These are phyloP conservation scores for Adansonia rubrostipa DNA, from an alignment of 441 rosid species.

Conservation along the genomic window DNA sequence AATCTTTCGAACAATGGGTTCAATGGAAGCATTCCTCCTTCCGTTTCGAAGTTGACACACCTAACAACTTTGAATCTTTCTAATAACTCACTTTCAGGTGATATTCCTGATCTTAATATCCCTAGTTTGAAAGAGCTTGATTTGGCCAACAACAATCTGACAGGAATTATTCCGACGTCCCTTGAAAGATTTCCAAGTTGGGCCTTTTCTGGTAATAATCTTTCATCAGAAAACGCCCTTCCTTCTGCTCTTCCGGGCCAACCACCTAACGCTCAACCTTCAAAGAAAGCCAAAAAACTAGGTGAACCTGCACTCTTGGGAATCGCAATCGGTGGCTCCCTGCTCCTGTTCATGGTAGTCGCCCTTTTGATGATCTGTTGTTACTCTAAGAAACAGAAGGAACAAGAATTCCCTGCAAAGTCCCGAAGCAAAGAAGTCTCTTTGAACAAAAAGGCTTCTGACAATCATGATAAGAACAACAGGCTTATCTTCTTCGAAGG, in stretches of 20 bases:
- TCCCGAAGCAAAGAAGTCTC: slow-evolving; percentile 47
- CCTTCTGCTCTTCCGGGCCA: slow-evolving; percentile 58
- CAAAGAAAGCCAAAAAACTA: slow-evolving; percentile 42
- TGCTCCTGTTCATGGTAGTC: slow-evolving; percentile 45
- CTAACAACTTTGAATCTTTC: slow-evolving; percentile 56
- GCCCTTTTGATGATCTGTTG: slow-evolving; percentile 53
- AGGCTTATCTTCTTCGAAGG: slow-evolving; percentile 70
- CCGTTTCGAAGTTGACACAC: slow-evolving; percentile 56
- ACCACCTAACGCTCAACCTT: slow-evolving; percentile 51
- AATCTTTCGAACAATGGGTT: slow-evolving; percentile 67
- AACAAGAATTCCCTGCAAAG: slow-evolving; percentile 37
- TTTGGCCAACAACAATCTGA: slow-evolving; percentile 54
- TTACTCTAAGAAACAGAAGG: slow-evolving; percentile 42
- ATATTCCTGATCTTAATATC: slow-evolving; percentile 58
- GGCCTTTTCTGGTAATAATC: slow-evolving; percentile 26
- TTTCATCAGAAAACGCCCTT: slow-evolving; percentile 42
- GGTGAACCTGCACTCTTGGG: slow-evolving; percentile 64
- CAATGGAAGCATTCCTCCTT: slow-evolving; percentile 74
- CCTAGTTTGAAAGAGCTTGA: slow-evolving; percentile 58
- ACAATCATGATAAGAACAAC: slow-evolving; percentile 51
- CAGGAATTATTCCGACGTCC: slow-evolving; percentile 41
- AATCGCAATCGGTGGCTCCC: slow-evolving; percentile 55
- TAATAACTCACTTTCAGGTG: slow-evolving; percentile 72
- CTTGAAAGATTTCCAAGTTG: too few relatives aligned
- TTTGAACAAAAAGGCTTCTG: slow-evolving; percentile 44